phyloP scores from a whole-genome alignment of 768 basidiomycete species.

The Wakefieldia striispora region DNA sequence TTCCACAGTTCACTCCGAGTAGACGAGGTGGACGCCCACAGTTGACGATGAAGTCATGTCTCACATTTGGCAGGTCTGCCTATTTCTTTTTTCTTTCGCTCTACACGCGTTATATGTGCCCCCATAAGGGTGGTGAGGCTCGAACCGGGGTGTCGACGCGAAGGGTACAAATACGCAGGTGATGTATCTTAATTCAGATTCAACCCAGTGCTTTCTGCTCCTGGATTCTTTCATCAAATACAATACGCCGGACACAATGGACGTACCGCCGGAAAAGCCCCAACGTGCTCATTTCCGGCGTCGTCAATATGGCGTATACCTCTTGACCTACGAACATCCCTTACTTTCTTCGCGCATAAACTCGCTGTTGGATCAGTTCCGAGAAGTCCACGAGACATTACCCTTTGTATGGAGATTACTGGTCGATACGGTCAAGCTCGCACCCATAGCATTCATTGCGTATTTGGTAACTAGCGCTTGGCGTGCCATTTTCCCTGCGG shows the following conservation, averaged over 20 bases:
- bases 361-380: background rate
- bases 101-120: constrained; percentile 2
- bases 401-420: constrained; percentile 8
- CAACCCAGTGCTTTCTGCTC: background rate
- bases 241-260: background rate
- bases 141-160: too few relatives aligned
- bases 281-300: constrained; percentile 5
- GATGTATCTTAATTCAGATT: background rate
- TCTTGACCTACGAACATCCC: constrained; percentile 21
- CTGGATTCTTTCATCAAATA: background rate
- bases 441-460: constrained; percentile 13
- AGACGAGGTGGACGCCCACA: constrained; percentile 11
- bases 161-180: constrained; percentile 18
- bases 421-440: constrained; percentile 20
- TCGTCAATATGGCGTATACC: constrained; percentile 22
- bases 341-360: background rate
- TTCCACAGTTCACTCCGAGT: background rate
- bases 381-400: background rate
- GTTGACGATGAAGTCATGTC: background rate
- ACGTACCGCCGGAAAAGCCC: background rate
- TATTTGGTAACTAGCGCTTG: constrained; percentile 32
- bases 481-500: constrained; percentile 31
- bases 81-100: background rate
- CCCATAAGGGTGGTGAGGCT: too few relatives aligned
- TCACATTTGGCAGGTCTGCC: background rate